Evolutionary conservation across 176 grass and related monocot species (phyloP), one percentile per base, ranked within the genome.

Genomic region (Lolium perenne): DNA sequence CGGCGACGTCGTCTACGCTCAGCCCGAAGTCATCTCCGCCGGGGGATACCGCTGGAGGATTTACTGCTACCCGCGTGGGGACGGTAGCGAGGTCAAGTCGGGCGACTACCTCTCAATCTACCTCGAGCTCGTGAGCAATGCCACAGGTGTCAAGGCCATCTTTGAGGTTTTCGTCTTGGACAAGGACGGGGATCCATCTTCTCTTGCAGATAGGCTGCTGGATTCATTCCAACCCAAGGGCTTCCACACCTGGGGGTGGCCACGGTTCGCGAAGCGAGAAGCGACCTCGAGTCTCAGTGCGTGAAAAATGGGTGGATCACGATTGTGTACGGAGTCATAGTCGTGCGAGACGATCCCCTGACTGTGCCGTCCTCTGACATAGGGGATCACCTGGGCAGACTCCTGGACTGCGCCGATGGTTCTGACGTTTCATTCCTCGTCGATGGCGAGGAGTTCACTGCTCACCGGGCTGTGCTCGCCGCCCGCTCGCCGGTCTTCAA

Each of bases 401-500:
- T 92, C 56, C 76, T 89, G 15, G 68, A 89, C 1, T 14, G 16
- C 10, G 17, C 74, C 4, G 21, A 49, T 17, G 74, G 26, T 29
- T 1, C 77, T 0, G 87, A 92, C 11, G 83, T 89, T 8, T 58
- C 67, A 0, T 89, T 92, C 32, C 20, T 51, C 45, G 6, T 86
- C 0, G 72, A 26, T 6, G 40, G 73, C 15, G 79, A 92, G 26
- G 73, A 25, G 0, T 86, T 86, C 45, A 10, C 29, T 0, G 81
- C n/a, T 10, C 87, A 89, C 71, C 80, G 66, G 5, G 18, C 75
- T 11, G 65, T 88, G 35, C 43, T 88, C 3, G 81, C 87, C 15
- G 74, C 81, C 25, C 65, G 87, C n/a, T 79, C 86, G 0, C 53
- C 79, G n/a, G 81, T 89, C 3, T 89, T 89, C 75, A 78, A 51